A percentile compares a stretch with the other conserved stretches of the same genome.
Evolutionary conservation across 495 filamentous ascomycete species (phyloP).

Genomic region (Rhypophila decipiens): DNA sequence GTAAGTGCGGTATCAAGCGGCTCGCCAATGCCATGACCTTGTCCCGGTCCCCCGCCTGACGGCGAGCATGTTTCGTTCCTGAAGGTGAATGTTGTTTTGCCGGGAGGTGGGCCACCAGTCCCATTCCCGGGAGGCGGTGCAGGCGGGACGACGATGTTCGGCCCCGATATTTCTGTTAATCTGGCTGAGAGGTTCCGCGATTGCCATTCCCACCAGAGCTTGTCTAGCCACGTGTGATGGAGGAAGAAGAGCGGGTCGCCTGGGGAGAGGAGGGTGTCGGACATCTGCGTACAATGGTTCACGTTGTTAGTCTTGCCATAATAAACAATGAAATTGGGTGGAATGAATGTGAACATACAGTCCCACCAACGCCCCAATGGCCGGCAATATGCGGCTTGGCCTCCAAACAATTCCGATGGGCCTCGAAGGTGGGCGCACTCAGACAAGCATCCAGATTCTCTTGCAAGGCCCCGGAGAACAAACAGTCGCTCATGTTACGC

Average conservation of each 20-base stretch:
- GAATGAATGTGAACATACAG: slow-evolving; percentile 7
- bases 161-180: slow-evolving; percentile 23
- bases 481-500: slow-evolving; percentile 23
- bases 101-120: not conserved
- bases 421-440: slow-evolving; percentile 13
- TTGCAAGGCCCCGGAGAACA: slow-evolving; percentile 12
- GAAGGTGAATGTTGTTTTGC: not conserved
- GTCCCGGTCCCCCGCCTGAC: no score
- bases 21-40: not conserved
- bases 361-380: slow-evolving; percentile 32
- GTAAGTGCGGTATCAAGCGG: slow-evolving; percentile 13
- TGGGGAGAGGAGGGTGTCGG: slow-evolving; percentile 19
- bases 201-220: slow-evolving; percentile 48
- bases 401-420: slow-evolving; percentile 35
- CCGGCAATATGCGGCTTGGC: slow-evolving; percentile 31
- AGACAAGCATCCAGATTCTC: slow-evolving; percentile 27
- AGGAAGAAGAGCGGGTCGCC: slow-evolving; percentile 47
- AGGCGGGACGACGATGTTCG: slow-evolving; percentile 11
- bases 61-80: not conserved
- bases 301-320: not conserved
- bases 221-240: slow-evolving; percentile 47
- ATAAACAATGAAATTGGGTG: not conserved
- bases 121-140: not conserved
- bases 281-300: slow-evolving; percentile 17
- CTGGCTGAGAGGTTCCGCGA: slow-evolving; percentile 21